Base-by-base conservation (phyloP, 2,329 filamentous ascomycete genomes). In the Massarina eburnea region DNA sequence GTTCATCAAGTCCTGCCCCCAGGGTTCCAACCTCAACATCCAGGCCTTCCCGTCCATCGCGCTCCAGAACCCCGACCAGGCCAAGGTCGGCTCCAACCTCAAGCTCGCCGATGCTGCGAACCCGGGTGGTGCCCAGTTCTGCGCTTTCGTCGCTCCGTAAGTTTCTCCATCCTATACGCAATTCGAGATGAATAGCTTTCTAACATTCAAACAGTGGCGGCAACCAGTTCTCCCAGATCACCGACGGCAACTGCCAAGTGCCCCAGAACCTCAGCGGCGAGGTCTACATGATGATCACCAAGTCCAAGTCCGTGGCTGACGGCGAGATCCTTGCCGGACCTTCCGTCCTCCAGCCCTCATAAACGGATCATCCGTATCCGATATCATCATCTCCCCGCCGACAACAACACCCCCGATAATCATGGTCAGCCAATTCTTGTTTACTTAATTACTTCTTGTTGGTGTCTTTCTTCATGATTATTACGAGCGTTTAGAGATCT, bases 1-100 rank as follows among this genome's bases (percentile, higher is more conserved):
- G 35, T 90, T 90, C 76, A 89, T 91, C 74, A 67, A 71, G 45
- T 82, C 81, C 22, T 91, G 86, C 74, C 87, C 86, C 14, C 70
- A 78, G 21, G 83, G 66, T 43, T 81, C 80, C 62, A 83, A 84
- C 72, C 74, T 86, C 39, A 76, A 78, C 62, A 75, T 89, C 65
- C 79, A 76, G 47, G 73, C 84, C 52, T 80, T 89, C 82, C 82
- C 85, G 41, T 55, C 71, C 24, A 73, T 77, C 47, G 68, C 75
- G 52, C 69, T 86, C 39, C 67, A 79, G 64, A 80, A 77, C 18
- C 78, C 76, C 4, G 72, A 78, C 5, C 65, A 75, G 20, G 70
- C 70, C 34, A 59, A 57, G 37, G 56, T 68, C 33, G 70, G 70
- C 22, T 62, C 71, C 58, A 66, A 62, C 55, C 61, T 73, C 43